Base-by-base conservation (phyloP, 169 alveolate species). In the Blepharisma undulans region DNA sequence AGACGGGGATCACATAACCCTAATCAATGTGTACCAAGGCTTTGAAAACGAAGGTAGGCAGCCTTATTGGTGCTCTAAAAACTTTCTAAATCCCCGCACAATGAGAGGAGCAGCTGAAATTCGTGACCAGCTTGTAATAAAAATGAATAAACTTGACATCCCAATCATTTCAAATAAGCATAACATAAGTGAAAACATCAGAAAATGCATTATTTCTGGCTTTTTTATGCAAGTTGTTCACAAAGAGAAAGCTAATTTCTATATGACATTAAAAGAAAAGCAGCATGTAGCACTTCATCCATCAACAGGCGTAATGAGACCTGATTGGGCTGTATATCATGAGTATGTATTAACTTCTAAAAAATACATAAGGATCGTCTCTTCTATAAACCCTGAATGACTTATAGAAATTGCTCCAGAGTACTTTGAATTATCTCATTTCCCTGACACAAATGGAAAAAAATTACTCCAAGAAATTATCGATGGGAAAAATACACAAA, bases 261-360 rank as follows among this genome's bases (percentile, higher is more conserved):
- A 98, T 95, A 92, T 97, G 92, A 99, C 99, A 2, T 97, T 99
- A 19, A 98, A 98, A 96, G 99, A 99, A 94, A 93, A 96, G 87
- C 99, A 99, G 94, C 97, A 96, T 33, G 99, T 99, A 30, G 97
- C 98, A n/a, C 93, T 99, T 60, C 99, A 99, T 95, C 99, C 99
- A 3, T 96, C 99, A 34, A 96, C 99, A 59, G 98, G 98, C 25
- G 93, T 99, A 84, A 96, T 98, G 93, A 97, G 98, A 76, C 99
- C 99, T 1, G 99, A 99, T 87, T 98, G 99, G 99, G 99, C 98
- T 22, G 33, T 98, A 29, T 98, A 98, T 96, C 98, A 99, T 92
- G 99, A 99, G 95, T 99, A 98, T 92, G 99, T 99, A 72, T 94
- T 99, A 76, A 99, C 99, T 8, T 94, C 99, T 30, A 98, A 98